Percentiles rank a stretch among this genome's conserved stretches.
phyloP scores from a whole-genome alignment of 2,329 filamentous ascomycete genomes.

The Stachybotrys elegans region DNA sequence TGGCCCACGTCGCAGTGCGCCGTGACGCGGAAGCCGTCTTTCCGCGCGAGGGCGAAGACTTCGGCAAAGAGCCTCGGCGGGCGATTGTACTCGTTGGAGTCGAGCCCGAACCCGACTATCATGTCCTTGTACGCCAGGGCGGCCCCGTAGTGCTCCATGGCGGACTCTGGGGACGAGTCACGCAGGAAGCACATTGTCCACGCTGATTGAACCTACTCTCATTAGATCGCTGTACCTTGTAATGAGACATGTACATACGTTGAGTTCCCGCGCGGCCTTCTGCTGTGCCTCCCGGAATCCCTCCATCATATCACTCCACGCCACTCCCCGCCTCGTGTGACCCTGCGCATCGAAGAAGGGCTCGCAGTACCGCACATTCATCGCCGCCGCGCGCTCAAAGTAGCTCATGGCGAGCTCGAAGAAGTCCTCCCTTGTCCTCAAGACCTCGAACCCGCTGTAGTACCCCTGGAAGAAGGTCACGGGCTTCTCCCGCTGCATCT shows the following conservation, averaged over 20 bases:
- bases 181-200: constrained; percentile 67
- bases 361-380: constrained; percentile 65
- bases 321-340: constrained; percentile 56
- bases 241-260: constrained; percentile 36
- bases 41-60: constrained; percentile 25
- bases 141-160: constrained; percentile 51
- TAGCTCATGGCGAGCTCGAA: constrained; percentile 65
- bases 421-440: constrained; percentile 60
- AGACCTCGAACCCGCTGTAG: constrained; percentile 68
- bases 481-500: not conserved
- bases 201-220: constrained; percentile 30
- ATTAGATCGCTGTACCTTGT: not conserved
- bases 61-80: constrained; percentile 37
- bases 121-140: constrained; percentile 29
- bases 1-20: constrained; percentile 45
- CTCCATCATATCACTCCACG: constrained; percentile 53
- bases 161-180: constrained; percentile 65
- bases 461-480: constrained; percentile 63
- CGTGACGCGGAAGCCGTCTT: constrained; percentile 37
- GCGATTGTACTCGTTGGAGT: constrained; percentile 36
- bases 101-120: constrained; percentile 38
- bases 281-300: constrained; percentile 55
- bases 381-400: constrained; percentile 54
- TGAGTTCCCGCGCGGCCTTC: constrained; percentile 54
- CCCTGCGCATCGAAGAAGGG: constrained; percentile 76